Conservation (phyloP, 805 yeast species). For the Pichia cabralensis region DNA sequence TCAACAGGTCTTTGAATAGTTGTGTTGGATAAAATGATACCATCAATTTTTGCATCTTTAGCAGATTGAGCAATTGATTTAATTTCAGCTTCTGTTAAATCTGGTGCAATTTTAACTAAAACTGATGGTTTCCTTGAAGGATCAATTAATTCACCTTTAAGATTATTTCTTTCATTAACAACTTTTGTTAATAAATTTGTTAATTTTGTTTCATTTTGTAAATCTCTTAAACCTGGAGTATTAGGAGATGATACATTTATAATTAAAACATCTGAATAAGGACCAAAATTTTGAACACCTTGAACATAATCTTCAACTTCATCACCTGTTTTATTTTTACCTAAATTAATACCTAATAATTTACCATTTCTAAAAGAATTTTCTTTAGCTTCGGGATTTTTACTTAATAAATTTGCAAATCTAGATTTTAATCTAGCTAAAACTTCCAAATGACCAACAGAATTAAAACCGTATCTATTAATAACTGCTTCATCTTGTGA, state of each 20-base stretch:
- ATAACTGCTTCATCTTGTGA: slow-evolving; percentile 83
- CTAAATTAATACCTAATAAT: slow-evolving; percentile 74
- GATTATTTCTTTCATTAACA: slow-evolving; percentile 53
- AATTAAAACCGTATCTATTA: slow-evolving; percentile 91
- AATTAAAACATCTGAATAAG: slow-evolving; percentile 79
- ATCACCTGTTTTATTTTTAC: slow-evolving; percentile 88
- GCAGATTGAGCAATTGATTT: slow-evolving; percentile 77
- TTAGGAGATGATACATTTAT: slow-evolving; percentile 92
- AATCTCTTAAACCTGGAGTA: slow-evolving; percentile 86
- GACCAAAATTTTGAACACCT: slow-evolving; percentile 77
- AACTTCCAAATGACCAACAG: slow-evolving; percentile 76
- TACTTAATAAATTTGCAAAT: slow-evolving; percentile 32
- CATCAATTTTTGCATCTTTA: slow-evolving; percentile 69
- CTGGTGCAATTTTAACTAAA: slow-evolving; percentile 90
- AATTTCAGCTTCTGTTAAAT: slow-evolving; percentile 71
- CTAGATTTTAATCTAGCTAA: slow-evolving; percentile 58
- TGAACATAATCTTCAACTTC: slow-evolving; percentile 76
- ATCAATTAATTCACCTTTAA: slow-evolving; percentile 33
- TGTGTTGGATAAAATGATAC: slow-evolving; percentile 87
- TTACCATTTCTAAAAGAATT: slow-evolving; percentile 50
- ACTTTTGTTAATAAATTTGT: slow-evolving; percentile 58
- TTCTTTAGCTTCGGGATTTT: slow-evolving; percentile 14
- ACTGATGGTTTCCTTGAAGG: slow-evolving; percentile 54
- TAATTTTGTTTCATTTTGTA: slow-evolving; percentile 70
- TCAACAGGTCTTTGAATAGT: slow-evolving; percentile 72